These are phyloP conservation scores for Aphanomyces stellatus DNA, from an alignment of 352 stramenopile species.

Conservation along the genomic window DNA sequence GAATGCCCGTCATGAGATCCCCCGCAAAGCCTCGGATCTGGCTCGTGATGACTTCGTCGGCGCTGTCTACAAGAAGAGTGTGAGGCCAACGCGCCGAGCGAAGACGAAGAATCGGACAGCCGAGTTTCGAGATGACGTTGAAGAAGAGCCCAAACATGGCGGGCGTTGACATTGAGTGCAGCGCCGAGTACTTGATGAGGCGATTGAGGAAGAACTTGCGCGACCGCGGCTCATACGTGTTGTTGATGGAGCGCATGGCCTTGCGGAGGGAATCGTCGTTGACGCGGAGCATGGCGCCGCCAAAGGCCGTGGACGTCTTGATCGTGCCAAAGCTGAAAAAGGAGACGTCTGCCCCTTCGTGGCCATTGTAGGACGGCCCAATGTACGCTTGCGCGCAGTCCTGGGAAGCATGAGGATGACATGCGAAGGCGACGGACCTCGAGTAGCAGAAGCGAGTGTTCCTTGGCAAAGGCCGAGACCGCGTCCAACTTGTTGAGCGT, in stretches of 20 bases:
- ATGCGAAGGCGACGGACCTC: conserved; percentile 24
- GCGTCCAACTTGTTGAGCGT: conserved; percentile 46
- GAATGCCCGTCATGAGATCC: conserved; percentile 67
- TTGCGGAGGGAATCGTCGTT: conserved; percentile 42
- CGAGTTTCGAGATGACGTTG: conserved; percentile 44
- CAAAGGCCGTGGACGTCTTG: conserved; percentile 78
- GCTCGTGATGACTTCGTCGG: conserved; percentile 75
- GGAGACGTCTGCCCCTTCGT: conserved; percentile 51
- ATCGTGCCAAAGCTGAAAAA: conserved; percentile 87
- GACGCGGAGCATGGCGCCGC: conserved; percentile 55
- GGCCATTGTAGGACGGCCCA: conserved; percentile 52
- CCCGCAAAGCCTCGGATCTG: conserved; percentile 74
- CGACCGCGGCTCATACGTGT: conserved; percentile 37
- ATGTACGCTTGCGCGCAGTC: conserved; percentile 74
- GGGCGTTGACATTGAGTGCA: conserved; percentile 60
- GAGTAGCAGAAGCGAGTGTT: conserved; percentile 48
- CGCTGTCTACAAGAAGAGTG: conserved; percentile 33
- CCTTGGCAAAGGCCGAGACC: conserved; percentile 40
- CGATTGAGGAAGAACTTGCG: conserved; percentile 68
- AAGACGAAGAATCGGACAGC: conserved; percentile 27
- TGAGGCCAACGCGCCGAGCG: neutral
- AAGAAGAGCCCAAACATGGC: conserved; percentile 69
- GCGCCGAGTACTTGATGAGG: conserved; percentile 63
- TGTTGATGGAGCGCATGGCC: conserved; percentile 61
- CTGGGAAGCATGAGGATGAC: neutral